Evolutionary conservation across 1,284 basidiomycete genomes (phyloP), one percentile per base, ranked within the genome.

Genomic region (Trichosporon faecale): DNA sequence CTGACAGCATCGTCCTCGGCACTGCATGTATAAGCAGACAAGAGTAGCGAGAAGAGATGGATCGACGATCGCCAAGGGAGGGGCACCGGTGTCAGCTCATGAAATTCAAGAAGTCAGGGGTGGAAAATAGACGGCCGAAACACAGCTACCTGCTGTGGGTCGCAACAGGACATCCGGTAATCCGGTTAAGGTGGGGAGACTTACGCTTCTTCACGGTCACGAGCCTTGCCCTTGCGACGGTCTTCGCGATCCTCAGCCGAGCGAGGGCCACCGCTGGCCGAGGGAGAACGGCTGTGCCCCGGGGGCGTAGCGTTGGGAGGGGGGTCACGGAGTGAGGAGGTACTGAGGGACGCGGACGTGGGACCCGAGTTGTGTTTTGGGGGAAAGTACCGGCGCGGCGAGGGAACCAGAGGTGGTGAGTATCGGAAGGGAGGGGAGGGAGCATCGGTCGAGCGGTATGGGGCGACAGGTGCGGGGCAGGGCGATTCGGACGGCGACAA

Each of bases 301-400:
- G 76, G 71, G 27, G 75, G 74, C 35, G 74, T 75, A 11, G 76
- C 73, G 55, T 74, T 71, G 37, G 72, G 76, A 11, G 73, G 74
- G 8, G 76, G 76, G 65, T 79, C 77, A 46, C 76, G 73, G 8
- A 78, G 71, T 29, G 75, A 75, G 16, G 78, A 78, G 3, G 77
- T 78, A 52, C 77, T 78, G 75, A 72, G 33, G 27, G 57, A n/a
- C 57, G 57, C 37, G 33, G 18, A 44, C 16, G 31, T 44, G 65
- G 12, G 68, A 60, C n/a, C 44, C 57, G 25, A 57, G 65, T n/a
- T 31, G 57, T 3, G 57, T 33, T 31, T 31, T n/a, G 57, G 7
- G n/a, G 57, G 57, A 37, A 27, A 23, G 60, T 16, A 55, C 11
- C 29, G 61, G 46, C 14, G 64, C 21, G 23, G 11, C 46, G 49